Evolutionary conservation across 768 basidiomycete species (phyloP), one percentile per base, ranked within the genome.

Genomic region (Termitomyces sp.): DNA sequence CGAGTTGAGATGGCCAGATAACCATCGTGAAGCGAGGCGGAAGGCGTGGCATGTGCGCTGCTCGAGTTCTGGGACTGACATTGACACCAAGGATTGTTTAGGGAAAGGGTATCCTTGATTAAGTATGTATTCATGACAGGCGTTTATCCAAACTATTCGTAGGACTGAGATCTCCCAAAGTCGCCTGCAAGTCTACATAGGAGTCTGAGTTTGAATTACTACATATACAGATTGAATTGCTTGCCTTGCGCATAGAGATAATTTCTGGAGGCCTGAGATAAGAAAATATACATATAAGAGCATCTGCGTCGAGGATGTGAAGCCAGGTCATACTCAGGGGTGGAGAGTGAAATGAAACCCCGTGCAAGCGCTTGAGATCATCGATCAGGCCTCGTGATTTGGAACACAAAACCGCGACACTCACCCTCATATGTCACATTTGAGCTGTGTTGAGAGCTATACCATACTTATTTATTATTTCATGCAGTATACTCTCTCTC

Each of bases 111-210:
- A 78, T 0, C 77, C 77, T 22, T 65, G 66, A 7, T 61, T 54
- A 2, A 82, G 64, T 47, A 87, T 73, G 44, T 79, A 72, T 45
- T 54, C 65, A 17, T 59, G 61, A 60, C 76, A 80, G 17, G 76
- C 78, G 43, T 76, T 76, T 15, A 71, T 73, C 86, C 86, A 88
- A 12, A 87, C 75, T 54, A 78, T 73, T 45, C 76, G 79, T 24
- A 79, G 69, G 6, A 64, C 66, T 1, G 81, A 78, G n/a, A 84
- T 56, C 10, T 61, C 52, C 38, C 65, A 62, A 30, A 87, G 62
- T n/a, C 73, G 72, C 59, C 67, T 78, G 58, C 79, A 87, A 51
- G 76, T 77, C 83, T 86, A 59, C 5, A 22, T 42, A 34, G 10
- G 24, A 5, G 15, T 46, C 19, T 19, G 38, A 37, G 26, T 21